Percentiles rank a stretch among this genome's conserved stretches.
phyloP scores from a whole-genome alignment of 495 filamentous ascomycete genomes.

The Lasiosphaeria miniovina region DNA sequence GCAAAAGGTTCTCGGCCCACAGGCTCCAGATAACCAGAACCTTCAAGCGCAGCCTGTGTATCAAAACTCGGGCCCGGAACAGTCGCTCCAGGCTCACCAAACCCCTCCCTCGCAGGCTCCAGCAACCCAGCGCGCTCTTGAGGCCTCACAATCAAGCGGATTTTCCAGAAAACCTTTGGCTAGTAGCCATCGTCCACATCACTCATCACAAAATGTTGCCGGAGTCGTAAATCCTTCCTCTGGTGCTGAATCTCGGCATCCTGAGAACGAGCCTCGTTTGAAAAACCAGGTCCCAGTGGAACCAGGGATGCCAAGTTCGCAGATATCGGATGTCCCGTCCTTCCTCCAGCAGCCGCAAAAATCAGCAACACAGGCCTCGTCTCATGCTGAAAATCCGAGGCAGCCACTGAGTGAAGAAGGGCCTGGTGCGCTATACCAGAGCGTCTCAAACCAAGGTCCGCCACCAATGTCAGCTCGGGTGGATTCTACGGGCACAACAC shows the following conservation, averaged over 20 bases:
- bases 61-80: constrained; percentile 10
- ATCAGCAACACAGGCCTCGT: constrained; percentile 10
- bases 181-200: constrained; percentile 34
- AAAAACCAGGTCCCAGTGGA: constrained; percentile 19
- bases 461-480: not conserved
- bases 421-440: constrained; percentile 5
- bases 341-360: constrained; percentile 14
- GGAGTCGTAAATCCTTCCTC: constrained; percentile 15
- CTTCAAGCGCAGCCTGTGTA: not conserved
- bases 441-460: not conserved
- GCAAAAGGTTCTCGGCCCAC: constrained; percentile 9
- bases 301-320: constrained; percentile 3
- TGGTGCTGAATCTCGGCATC: constrained; percentile 4
- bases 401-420: constrained; percentile 16
- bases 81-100: constrained; percentile 10
- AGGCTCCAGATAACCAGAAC: not conserved
- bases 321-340: constrained; percentile 14
- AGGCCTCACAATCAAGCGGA: not conserved
- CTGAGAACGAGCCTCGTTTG: not conserved
- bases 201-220: constrained; percentile 19
- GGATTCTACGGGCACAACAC: constrained; percentile 9
- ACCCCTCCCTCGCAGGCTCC: constrained; percentile 15
- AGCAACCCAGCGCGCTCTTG: constrained; percentile 3
- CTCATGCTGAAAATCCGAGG: constrained; percentile 4
- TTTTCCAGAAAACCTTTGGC: not conserved